Evolutionary conservation across 192 early-diverging fungal genomes (phyloP).

Genomic region (Hyaloraphidium curvatum): DNA sequence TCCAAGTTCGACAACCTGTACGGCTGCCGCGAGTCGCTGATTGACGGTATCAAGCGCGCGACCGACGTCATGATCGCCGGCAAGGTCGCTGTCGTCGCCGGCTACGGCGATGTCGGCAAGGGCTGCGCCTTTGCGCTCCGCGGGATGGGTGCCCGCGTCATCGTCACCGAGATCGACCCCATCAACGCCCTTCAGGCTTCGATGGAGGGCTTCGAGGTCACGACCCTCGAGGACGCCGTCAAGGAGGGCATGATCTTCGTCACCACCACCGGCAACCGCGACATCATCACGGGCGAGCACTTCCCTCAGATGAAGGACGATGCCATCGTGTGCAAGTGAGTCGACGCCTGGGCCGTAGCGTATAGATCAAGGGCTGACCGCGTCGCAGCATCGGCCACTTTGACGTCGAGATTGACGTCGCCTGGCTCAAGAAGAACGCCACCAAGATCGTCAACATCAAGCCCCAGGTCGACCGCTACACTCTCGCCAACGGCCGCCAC

Average conservation of each 20-base stretch:
- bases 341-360: neutral
- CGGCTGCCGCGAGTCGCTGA: conserved; percentile 97
- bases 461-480: conserved; percentile 95
- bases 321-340: conserved; percentile 85
- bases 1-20: conserved; percentile 99
- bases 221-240: conserved; percentile 94
- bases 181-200: conserved; percentile 98
- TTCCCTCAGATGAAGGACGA: conserved; percentile 93
- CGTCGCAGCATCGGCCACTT: conserved; percentile 82
- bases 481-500: conserved; percentile 73
- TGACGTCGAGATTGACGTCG: conserved; percentile 96
- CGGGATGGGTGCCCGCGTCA: conserved; percentile 95
- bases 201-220: conserved; percentile 99
- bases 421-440: conserved; percentile 94
- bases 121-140: conserved; percentile 93
- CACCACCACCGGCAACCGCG: conserved; percentile 96
- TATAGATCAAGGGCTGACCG: neutral
- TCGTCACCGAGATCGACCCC: conserved; percentile 95
- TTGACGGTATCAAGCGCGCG: conserved; percentile 99
- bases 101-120: conserved; percentile 99
- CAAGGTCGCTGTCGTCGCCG: conserved; percentile 92
- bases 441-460: conserved; percentile 81
- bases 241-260: conserved; percentile 91
- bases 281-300: conserved; percentile 89
- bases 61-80: conserved; percentile 99